Evolutionary conservation across 805 yeast genomes (phyloP).

Genomic region (Cyberlindnera euphorbiiphila): DNA sequence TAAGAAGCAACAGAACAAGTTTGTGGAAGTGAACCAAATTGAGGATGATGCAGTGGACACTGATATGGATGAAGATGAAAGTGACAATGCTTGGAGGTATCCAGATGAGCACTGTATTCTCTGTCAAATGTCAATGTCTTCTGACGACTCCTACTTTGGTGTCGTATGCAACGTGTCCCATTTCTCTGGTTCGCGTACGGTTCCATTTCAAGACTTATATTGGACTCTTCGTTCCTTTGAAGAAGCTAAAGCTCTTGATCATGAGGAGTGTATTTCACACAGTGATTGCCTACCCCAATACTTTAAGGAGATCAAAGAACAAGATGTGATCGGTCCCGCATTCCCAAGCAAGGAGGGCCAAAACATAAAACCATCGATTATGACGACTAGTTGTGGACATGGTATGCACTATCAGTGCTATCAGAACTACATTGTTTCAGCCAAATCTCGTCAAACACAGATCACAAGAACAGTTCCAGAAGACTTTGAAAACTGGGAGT

Average conservation of each 20-base stretch:
- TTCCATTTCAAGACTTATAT: constrained; percentile 60
- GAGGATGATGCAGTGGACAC: constrained; percentile 28
- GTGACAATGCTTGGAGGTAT: constrained; percentile 50
- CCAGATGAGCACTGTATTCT: constrained; percentile 76
- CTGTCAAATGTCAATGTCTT: constrained; percentile 71
- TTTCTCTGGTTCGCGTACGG: constrained; percentile 55
- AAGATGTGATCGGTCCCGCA: constrained; percentile 64
- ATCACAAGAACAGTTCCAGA: constrained; percentile 82
- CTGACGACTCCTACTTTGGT: constrained; percentile 64
- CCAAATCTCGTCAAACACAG: constrained; percentile 56
- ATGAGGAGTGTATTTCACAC: constrained; percentile 14
- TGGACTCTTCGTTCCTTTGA: constrained; percentile 66
- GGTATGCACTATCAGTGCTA: constrained; percentile 87
- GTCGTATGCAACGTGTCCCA: constrained; percentile 59
- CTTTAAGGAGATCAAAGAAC: constrained; percentile 35
- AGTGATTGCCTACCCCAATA: constrained; percentile 36
- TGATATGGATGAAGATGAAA: constrained; percentile 39
- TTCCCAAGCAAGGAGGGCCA: constrained; percentile 34
- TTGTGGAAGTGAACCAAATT: constrained; percentile 50
- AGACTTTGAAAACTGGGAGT: constrained; percentile 63
- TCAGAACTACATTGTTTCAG: constrained; percentile 55
- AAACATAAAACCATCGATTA: constrained; percentile 30
- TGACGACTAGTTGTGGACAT: constrained; percentile 82
- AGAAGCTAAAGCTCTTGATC: constrained; percentile 30
- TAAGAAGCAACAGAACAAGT: constrained; percentile 73